phyloP scores from a whole-genome alignment of 441 rosid species.

The Pelargonium myrrhifolium region DNA sequence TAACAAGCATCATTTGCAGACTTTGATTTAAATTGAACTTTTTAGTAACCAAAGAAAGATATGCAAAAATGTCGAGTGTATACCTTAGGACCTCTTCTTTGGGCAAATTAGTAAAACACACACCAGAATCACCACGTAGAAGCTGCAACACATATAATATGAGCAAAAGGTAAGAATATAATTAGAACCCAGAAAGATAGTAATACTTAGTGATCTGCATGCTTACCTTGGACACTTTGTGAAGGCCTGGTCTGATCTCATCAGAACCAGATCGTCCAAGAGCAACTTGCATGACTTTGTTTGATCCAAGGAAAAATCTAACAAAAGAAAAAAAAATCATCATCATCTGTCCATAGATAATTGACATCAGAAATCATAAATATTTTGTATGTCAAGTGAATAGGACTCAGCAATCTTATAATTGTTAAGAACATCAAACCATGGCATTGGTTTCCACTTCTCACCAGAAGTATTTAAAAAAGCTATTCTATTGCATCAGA shows the following conservation, averaged over 20 bases:
- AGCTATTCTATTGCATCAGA: too few relatives aligned
- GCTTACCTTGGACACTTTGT: slow-evolving; percentile 74
- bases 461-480: too few relatives aligned
- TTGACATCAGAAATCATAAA: background rate
- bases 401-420: too few relatives aligned
- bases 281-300: slow-evolving; percentile 95
- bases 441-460: too few relatives aligned
- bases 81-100: slow-evolving; percentile 88
- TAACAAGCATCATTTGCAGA: too few relatives aligned
- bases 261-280: slow-evolving; percentile 81
- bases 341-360: background rate
- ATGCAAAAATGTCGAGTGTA: background rate
- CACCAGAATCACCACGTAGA: slow-evolving; percentile 76
- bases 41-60: background rate
- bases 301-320: slow-evolving; percentile 93
- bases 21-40: background rate
- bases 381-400: too few relatives aligned
- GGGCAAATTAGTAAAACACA: slow-evolving; percentile 69
- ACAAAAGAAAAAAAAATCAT: background rate
- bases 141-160: slow-evolving; percentile 35
- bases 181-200: background rate
- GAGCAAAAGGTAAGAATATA: background rate
- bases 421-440: too few relatives aligned
- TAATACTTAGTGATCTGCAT: background rate
- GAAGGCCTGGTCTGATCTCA: slow-evolving; percentile 66